Conservation (phyloP, 805 yeast genomes). For the Limtongia smithiae region DNA sequence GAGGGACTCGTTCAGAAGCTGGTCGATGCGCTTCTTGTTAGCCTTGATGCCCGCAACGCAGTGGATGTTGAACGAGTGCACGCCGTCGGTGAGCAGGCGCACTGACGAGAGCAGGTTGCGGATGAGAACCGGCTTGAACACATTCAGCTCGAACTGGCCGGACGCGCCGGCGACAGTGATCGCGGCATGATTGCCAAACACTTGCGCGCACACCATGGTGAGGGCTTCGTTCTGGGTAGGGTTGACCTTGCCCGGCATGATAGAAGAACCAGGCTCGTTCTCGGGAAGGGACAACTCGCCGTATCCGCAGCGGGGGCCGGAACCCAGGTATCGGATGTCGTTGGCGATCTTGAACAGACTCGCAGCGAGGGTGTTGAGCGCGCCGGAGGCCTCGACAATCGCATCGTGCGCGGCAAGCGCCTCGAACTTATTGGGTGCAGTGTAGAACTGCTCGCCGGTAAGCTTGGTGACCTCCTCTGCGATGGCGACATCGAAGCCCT, state of each 20-base stretch:
- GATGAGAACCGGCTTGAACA: slow-evolving; percentile 92
- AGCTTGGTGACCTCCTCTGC: slow-evolving; percentile 81
- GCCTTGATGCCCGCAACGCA: slow-evolving; percentile 95
- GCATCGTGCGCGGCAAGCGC: slow-evolving; percentile 99
- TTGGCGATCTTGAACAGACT: slow-evolving; percentile 95
- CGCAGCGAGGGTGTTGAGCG: slow-evolving; percentile 89
- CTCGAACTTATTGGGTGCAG: slow-evolving; percentile 98
- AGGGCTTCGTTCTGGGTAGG: slow-evolving; percentile 99
- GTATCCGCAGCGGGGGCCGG: slow-evolving; percentile 99
- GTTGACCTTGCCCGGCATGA: slow-evolving; percentile 99
- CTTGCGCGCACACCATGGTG: slow-evolving; percentile 97
- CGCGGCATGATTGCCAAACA: slow-evolving; percentile 92
- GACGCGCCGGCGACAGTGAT: slow-evolving; percentile 98
- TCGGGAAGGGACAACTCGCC: slow-evolving; percentile 94
- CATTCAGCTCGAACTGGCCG: slow-evolving; percentile 97
- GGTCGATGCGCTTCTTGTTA: slow-evolving; percentile 79
- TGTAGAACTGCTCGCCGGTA: slow-evolving; percentile 83
- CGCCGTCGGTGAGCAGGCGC: slow-evolving; percentile 85
- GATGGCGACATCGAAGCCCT: slow-evolving; percentile 82
- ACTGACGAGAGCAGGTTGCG: slow-evolving; percentile 83
- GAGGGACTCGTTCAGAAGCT: slow-evolving; percentile 86
- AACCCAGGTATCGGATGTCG: slow-evolving; percentile 96
- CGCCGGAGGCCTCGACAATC: slow-evolving; percentile 95
- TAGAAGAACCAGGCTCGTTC: slow-evolving; percentile 98
- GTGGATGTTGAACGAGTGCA: slow-evolving; percentile 83